These are phyloP conservation scores for Pichia deserticola DNA, from an alignment of 805 yeast genomes.

Conservation along the genomic window DNA sequence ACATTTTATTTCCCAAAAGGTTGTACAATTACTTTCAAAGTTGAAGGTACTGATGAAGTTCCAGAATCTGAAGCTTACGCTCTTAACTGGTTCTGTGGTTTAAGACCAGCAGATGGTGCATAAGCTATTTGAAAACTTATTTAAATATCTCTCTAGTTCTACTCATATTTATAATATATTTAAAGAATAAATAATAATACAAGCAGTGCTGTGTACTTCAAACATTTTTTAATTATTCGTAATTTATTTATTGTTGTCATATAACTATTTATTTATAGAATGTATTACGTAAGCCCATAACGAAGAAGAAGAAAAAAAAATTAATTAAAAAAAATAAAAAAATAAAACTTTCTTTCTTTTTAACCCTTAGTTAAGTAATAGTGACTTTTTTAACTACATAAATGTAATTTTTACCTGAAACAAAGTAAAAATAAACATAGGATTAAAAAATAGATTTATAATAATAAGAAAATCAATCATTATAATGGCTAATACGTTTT, in stretches of 20 bases:
- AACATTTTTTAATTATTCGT: not conserved
- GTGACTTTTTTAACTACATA: no score
- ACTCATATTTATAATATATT: no score
- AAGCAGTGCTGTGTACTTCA: not conserved
- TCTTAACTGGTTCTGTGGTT: conserved; percentile 54
- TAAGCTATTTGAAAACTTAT: not conserved
- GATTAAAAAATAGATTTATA: not conserved
- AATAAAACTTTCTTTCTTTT: no score
- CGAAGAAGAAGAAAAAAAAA: no score
- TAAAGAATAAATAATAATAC: not conserved
- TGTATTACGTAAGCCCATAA: no score
- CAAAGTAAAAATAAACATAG: not conserved
- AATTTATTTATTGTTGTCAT: not conserved
- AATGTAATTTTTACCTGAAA: no score
- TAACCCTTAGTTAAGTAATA: no score
- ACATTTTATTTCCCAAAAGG: conserved; percentile 62
- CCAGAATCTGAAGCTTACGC: conserved; percentile 45
- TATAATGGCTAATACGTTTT: not conserved
- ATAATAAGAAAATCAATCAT: not conserved
- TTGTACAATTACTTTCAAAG: conserved; percentile 56
- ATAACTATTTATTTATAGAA: no score
- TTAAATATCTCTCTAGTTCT: not conserved
- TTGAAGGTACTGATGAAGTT: conserved; percentile 30
- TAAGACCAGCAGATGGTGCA: conserved; percentile 35
- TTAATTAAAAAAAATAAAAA: no score